Conservation (phyloP, 257 asterid species). For the Solanum dulcamara region DNA sequence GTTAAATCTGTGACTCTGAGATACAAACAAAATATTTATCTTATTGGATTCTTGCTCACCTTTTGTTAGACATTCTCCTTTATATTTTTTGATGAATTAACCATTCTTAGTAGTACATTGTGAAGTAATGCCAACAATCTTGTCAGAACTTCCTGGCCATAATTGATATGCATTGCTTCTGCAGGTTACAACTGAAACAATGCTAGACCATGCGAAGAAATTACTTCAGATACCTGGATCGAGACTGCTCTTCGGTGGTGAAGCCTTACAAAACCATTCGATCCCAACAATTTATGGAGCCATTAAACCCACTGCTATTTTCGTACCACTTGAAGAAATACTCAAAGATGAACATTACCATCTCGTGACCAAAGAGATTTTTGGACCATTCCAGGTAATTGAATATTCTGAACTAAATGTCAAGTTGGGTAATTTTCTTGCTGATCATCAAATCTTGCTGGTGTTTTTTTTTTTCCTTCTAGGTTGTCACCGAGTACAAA, state of each 20-base stretch:
- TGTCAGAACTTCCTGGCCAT: neutral
- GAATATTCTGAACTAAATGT: neutral
- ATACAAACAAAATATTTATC: neutral
- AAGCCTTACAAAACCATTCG: slow-evolving; percentile 59
- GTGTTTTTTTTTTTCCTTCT: neutral
- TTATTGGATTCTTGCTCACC: neutral
- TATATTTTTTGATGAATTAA: neutral
- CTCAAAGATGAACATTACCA: slow-evolving; percentile 52
- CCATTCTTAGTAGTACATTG: neutral
- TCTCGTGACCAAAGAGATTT: slow-evolving; percentile 74
- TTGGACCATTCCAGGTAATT: slow-evolving; percentile 93
- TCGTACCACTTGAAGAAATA: slow-evolving; percentile 77
- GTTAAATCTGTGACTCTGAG: neutral
- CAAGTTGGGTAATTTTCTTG: neutral
- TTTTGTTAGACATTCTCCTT: neutral
- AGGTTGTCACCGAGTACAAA: slow-evolving; percentile 79
- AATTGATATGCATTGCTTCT: neutral
- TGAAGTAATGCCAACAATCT: neutral
- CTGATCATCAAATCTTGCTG: neutral
- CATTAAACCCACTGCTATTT: slow-evolving; percentile 92
- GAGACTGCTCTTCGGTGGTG: slow-evolving; percentile 80
- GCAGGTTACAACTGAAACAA: slow-evolving; percentile 75
- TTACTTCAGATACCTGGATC: slow-evolving; percentile 82
- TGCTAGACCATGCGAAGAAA: slow-evolving; percentile 63
- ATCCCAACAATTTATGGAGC: slow-evolving; percentile 88